Evolutionary conservation across 345 rosid species (phyloP), one percentile per base, ranked within the genome.

Genomic region (Orychophragmus violaceus): DNA sequence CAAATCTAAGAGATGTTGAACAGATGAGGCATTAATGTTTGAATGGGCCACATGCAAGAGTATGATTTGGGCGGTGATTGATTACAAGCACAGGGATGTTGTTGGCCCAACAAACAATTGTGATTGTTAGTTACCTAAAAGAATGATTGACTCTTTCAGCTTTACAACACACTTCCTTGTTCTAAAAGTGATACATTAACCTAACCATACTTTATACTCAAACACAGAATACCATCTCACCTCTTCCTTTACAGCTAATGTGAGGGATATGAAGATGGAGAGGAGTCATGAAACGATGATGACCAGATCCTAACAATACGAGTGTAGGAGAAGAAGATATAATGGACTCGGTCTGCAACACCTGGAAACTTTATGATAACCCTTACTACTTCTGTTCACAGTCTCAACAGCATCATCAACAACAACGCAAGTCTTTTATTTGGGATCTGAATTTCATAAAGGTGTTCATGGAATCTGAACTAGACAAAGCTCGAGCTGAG

Each of bases 301-400:
- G 78, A 73, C 75, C 66, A 54, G 77, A 74, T 10, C 65, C 30
- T 74, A 53, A 72, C 16, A 13, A 49, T 71, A 23, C 60, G 30
- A 48, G 63, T 69, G 33, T 29, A 44, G 13, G 0, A 57, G 76
- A 81, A 35, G 64, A 17, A 9, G 59, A 59, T 65, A 67, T 57
- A 71, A 82, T 66, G 80, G 77, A 79, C 64, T 44, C 86, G 62
- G 74, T 78, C 68, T 66, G 71, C 72, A 79, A 84, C 22, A 79
- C 79, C 77, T 87, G 96, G 96, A 87, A 83, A 76, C 82, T 84
- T 65, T 88, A 91, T 76, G 79, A 81, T 3, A 88, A 91, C 36
- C 93, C 97, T 18, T 83, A 79, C 80, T 86, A 80, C 78, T 73
- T 11, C 30, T 61, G 64, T 70, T 56, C 77, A 59, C 69, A 42